Conservation (phyloP, 371 early-diverging fungal species). For the Chytridium lagenaria region DNA sequence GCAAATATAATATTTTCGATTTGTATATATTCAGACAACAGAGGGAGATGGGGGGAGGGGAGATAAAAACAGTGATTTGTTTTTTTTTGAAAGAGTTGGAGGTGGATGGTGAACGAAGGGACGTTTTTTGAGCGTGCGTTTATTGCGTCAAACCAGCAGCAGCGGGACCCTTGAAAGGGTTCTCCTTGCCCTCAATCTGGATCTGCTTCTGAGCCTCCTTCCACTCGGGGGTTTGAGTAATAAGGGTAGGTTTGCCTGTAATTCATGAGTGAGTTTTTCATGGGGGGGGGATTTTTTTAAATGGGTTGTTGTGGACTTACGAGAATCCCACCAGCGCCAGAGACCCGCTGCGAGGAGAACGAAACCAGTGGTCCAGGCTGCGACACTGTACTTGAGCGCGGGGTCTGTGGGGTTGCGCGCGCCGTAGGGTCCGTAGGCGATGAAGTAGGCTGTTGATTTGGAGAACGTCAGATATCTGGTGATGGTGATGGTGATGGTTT, state of each 20-base stretch:
- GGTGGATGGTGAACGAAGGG: neutral
- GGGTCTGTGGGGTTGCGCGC: constrained; percentile 84
- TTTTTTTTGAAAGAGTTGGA: neutral
- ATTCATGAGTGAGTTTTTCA: neutral
- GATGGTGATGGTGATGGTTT: neutral
- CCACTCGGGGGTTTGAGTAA: constrained; percentile 90
- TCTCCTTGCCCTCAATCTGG: constrained; percentile 82
- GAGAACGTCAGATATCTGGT: too few relatives aligned
- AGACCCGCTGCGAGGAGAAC: constrained; percentile 64
- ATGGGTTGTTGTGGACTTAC: constrained; percentile 61
- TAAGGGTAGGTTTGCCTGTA: constrained; percentile 67
- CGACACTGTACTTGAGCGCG: constrained; percentile 74
- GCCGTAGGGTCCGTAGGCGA: constrained; percentile 95
- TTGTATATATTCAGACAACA: neutral
- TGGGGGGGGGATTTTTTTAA: neutral
- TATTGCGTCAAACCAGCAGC: constrained; percentile 26
- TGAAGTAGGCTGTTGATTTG: constrained; percentile 85
- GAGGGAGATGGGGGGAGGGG: too few relatives aligned
- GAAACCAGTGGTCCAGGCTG: constrained; percentile 70
- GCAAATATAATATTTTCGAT: too few relatives aligned
- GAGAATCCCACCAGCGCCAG: constrained; percentile 72
- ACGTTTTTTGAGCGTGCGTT: neutral
- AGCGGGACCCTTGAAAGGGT: constrained; percentile 71
- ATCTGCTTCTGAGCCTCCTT: constrained; percentile 86
- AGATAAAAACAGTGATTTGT: too few relatives aligned